A percentile compares a stretch with the other conserved stretches of the same genome.
Evolutionary conservation across 2,329 filamentous ascomycete genomes (phyloP).

Genomic region (Sporothrix dimorphospora): DNA sequence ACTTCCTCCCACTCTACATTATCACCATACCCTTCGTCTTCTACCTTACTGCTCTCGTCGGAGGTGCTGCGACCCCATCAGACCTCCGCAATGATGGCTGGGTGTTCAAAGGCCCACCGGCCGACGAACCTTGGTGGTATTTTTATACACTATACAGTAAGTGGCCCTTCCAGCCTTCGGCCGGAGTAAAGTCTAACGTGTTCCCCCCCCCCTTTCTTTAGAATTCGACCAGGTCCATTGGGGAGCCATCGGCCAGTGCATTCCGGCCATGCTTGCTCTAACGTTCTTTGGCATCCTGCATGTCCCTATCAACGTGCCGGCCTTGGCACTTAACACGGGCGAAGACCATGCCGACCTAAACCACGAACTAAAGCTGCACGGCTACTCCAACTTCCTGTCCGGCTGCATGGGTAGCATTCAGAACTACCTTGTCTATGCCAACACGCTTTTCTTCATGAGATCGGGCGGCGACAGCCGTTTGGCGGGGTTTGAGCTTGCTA

Average conservation of each 20-base stretch:
- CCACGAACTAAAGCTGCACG: conserved; percentile 87
- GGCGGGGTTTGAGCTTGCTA: conserved; percentile 82
- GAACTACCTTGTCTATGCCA: conserved; percentile 97
- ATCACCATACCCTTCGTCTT: conserved; percentile 75
- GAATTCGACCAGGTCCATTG: conserved; percentile 82
- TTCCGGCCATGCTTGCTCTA: conserved; percentile 93
- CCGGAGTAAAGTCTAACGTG: conserved; percentile 35
- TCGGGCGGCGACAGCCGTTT: conserved; percentile 86
- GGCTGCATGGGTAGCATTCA: conserved; percentile 86
- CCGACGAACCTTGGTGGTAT: conserved; percentile 91
- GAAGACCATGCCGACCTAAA: conserved; percentile 93
- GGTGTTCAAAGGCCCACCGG: conserved; percentile 87
- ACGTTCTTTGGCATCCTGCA: conserved; percentile 98
- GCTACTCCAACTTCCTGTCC: conserved; percentile 88
- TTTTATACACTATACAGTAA: conserved; percentile 95
- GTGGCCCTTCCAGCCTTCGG: conserved; percentile 38
- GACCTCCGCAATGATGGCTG: conserved; percentile 75
- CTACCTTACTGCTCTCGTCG: conserved; percentile 72
- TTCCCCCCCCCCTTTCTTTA: conserved; percentile 46
- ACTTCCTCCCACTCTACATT: conserved; percentile 86
- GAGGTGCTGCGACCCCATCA: conserved; percentile 69
- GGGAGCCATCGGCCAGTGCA: conserved; percentile 77
- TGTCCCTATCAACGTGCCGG: conserved; percentile 97
- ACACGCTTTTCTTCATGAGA: conserved; percentile 94
- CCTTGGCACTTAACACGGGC: conserved; percentile 83